Evolutionary conservation across 768 basidiomycete species (phyloP), one percentile per base, ranked within the genome.

Genomic region (Leccinum arenicola): DNA sequence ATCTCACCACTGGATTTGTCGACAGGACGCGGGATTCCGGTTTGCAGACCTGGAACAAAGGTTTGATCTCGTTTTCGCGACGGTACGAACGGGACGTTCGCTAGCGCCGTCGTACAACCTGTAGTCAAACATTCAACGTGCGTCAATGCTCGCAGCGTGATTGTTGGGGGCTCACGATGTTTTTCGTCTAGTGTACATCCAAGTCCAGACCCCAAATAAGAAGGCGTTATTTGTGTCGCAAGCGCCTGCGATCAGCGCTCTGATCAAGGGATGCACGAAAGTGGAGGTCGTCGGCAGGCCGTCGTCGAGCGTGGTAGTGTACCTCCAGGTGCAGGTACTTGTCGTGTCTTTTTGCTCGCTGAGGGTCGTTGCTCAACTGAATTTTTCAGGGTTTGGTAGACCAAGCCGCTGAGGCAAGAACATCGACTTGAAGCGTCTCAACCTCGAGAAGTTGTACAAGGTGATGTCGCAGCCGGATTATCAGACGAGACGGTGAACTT

Each of bases 181-280:
- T 25, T 25, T 25, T 25, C 25, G 25, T 6, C 25, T 25, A 25
- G 25, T 25, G 25, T 25, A 25, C 74, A 75, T 97, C 64, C 87
- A 90, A 58, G 79, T 84, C 1, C 84, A 88, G 69, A 79, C 80
- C 12, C 79, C 84, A 15, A 74, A 79, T 17, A 87, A 92, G 61
- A 85, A 82, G 2, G 66, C 73, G 6, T 77, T 97, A 3, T 86
- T 98, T 66, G 78, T 84, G 64, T 80, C 84, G 0, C 93, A 98
- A 69, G 66, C 81, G 2, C 72, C 85, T 1, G 93, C 94, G 11
- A 88, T 98, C 61, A 76, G 84, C 9, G 81, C 90, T 17, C 79
- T 99, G 38, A 91, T 87, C 59, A 99, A 98, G 75, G 93, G 94
- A 12, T 89, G 91, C 76, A 90, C 89, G 70, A 84, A 80, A 52